Percentiles rank a stretch among this genome's conserved stretches.
phyloP scores from a whole-genome alignment of 345 rosid genomes.

The Eucalyptus tenuipes region DNA sequence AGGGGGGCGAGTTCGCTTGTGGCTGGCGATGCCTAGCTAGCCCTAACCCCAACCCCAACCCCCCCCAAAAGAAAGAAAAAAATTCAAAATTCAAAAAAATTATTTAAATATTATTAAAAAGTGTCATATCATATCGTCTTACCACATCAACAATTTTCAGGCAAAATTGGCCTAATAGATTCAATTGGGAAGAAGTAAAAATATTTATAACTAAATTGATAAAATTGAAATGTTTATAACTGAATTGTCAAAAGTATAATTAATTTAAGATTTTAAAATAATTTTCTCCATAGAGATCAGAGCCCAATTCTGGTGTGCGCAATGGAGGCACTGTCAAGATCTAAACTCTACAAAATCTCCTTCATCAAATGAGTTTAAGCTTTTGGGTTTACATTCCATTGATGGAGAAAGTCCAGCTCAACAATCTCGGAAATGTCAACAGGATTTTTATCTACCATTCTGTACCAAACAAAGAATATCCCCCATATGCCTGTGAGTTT shows the following conservation, averaged over 20 bases:
- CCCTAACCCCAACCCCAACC: too few species aligned
- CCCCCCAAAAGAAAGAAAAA: fast-evolving
- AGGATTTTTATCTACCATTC: not conserved
- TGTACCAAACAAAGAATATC: not conserved
- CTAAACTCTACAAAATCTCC: not conserved
- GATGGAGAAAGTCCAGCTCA: not conserved
- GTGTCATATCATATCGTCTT: fast-evolving
- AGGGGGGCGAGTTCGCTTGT: too few species aligned
- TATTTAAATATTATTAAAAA: too few species aligned
- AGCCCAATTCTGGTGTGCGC: not conserved
- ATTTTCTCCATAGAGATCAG: too few species aligned
- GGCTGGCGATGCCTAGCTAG: fast-evolving
- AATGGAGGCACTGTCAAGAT: fast-evolving
- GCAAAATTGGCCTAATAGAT: fast-evolving
- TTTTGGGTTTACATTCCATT: not conserved
- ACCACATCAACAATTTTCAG: fast-evolving
- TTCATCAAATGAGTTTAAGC: not conserved
- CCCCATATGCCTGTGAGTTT: not conserved
- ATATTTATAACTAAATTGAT: fast-evolving
- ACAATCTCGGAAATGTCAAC: not conserved
- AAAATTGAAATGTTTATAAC: fast-evolving
- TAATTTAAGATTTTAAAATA: too few species aligned
- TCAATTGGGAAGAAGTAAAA: too few species aligned
- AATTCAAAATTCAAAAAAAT: too few species aligned
- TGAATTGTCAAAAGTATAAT: too few species aligned